Conservation (phyloP, 2,329 filamentous ascomycete species). For the Sporothrix variecibatus region DNA sequence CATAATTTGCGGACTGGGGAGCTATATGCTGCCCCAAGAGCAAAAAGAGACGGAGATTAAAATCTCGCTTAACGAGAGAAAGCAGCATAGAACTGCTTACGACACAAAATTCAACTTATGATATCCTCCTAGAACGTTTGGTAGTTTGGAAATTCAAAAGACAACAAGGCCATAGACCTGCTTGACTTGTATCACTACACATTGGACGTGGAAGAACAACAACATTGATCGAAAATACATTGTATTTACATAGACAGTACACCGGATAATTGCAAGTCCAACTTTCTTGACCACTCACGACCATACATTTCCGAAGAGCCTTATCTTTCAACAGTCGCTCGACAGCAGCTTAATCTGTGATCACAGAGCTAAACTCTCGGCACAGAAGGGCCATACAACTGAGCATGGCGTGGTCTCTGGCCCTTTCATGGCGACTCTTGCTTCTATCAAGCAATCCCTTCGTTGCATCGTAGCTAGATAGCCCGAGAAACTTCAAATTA, state of each 20-base stretch:
- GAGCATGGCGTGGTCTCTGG: not conserved
- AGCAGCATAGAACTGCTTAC: not conserved
- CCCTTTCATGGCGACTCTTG: not conserved
- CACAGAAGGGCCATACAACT: not conserved
- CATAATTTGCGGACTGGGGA: slow-evolving; percentile 14
- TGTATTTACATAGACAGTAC: slow-evolving; percentile 3
- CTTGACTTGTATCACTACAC: not conserved
- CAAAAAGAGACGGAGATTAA: not conserved
- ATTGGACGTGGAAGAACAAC: not conserved
- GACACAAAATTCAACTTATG: slow-evolving; percentile 40
- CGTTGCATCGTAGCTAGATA: not conserved
- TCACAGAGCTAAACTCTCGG: not conserved
- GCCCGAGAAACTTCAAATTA: not conserved
- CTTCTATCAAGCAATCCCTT: not conserved
- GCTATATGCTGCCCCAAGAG: not conserved
- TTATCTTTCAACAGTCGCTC: not conserved
- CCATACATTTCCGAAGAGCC: not conserved
- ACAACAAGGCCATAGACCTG: not conserved
- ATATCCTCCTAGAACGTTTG: slow-evolving; percentile 32
- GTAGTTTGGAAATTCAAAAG: not conserved
- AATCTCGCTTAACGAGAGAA: slow-evolving; percentile 25
- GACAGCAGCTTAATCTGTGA: not conserved
- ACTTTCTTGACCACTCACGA: not conserved
- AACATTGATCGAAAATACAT: not conserved
- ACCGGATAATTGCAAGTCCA: not conserved